Evolutionary conservation across 2,329 filamentous ascomycete species (phyloP), one percentile per base, ranked within the genome.

Genomic region (Emmonsiellopsis sp.): DNA sequence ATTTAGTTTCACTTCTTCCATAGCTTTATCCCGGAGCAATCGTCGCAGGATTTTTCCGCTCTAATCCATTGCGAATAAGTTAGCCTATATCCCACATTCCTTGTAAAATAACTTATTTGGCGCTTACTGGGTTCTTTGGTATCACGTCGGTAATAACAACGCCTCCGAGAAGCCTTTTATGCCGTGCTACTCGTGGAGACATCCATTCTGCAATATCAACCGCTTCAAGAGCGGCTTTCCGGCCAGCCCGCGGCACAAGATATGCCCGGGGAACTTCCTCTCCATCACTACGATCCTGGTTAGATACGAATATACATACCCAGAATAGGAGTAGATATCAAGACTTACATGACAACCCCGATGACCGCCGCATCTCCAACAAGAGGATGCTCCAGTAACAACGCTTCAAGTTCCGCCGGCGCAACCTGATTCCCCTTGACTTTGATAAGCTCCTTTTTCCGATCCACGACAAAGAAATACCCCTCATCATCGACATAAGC

Each of bases 151-250:
- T 73, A 63, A 89, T 87, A n/a, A 76, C 70, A 15, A 89, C 79
- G 1, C 86, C 86, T 0, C 85, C 86, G 6, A 80, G 81, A 55
- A 89, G 73, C 64, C 80, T 78, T 71, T 90, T 89, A 64, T 83
- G 80, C 56, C 69, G 74, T 0, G 81, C 78, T 3, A 89, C 85
- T 52, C 79, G 79, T 50, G 76, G 76, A 15, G 79, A 78, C 62
- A 89, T 74, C 79, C 84, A 90, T 20, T 71, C 66, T 32, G 77
- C 74, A 51, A 88, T 78, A 13, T 80, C 75, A 35, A 74, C 65
- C 1, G 77, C 78, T 2, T 78, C 74, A 7, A 71, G 41, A 3
- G n/a, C 20, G 10, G n/a, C 70, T 38, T 71, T 72, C 5, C 76
- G 65, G 4, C 65, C 73, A 1, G 76, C 68, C 37, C 76, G 79